Evolutionary conservation across 2,329 filamentous ascomycete genomes (phyloP).

Genomic region (Kalmusia sp.): DNA sequence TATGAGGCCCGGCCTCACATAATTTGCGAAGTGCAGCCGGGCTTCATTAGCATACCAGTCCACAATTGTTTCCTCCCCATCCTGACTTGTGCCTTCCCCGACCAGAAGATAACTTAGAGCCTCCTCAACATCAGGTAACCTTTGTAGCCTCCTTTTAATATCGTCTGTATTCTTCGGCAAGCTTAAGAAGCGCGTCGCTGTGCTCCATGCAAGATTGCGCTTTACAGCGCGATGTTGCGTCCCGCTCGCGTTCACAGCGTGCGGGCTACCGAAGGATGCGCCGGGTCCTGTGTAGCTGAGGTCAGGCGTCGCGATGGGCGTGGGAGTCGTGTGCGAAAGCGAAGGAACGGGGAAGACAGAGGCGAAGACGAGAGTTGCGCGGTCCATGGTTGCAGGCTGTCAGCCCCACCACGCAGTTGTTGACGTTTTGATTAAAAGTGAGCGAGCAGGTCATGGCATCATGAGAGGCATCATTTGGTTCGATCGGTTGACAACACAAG

Average conservation of each 20-base stretch:
- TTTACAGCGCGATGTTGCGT: slow-evolving; percentile 43
- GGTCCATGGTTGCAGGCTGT: slow-evolving; percentile 38
- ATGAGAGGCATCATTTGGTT: background rate
- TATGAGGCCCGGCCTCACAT: slow-evolving; percentile 35
- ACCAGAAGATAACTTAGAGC: slow-evolving; percentile 44
- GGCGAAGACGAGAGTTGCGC: slow-evolving; percentile 47
- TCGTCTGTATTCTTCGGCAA: slow-evolving; percentile 36
- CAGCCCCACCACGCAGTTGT: slow-evolving; percentile 26
- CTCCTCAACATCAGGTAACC: slow-evolving; percentile 42
- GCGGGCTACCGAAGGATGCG: slow-evolving; percentile 49
- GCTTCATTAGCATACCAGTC: slow-evolving; percentile 57
- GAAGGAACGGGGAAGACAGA: slow-evolving; percentile 54
- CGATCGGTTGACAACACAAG: too few relatives aligned
- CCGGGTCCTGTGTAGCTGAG: slow-evolving; percentile 50
- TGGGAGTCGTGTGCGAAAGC: slow-evolving; percentile 51
- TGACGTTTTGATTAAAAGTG: slow-evolving; percentile 2
- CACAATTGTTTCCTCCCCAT: slow-evolving; percentile 40
- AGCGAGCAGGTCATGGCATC: background rate
- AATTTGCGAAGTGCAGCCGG: slow-evolving; percentile 49
- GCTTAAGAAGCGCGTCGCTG: slow-evolving; percentile 53
- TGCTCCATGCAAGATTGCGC: slow-evolving; percentile 54
- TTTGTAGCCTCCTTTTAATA: slow-evolving; percentile 20
- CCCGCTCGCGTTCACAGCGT: slow-evolving; percentile 36
- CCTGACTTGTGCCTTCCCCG: slow-evolving; percentile 40
- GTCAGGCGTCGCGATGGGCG: slow-evolving; percentile 52